Base-by-base conservation (phyloP, 495 filamentous ascomycete genomes). In the Glutinoglossum americanum region DNA sequence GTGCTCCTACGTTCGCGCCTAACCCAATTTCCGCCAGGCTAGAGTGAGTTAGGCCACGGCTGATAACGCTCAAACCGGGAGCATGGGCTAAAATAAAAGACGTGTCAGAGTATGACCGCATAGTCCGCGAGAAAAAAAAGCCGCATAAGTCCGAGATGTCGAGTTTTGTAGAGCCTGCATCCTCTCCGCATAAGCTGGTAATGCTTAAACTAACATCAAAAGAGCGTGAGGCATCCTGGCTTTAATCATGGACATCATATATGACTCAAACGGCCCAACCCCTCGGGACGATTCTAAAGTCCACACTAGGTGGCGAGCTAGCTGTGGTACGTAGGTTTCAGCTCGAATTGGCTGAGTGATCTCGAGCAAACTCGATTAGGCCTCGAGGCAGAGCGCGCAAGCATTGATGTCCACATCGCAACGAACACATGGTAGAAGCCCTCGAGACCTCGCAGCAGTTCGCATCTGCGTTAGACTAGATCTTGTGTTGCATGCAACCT, bases 171-270 rank as follows among this genome's bases (percentile, higher is more conserved):
- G n/a, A 53, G 49, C 17, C 30, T 27, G 49, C 49, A 32, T 28
- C 25, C 49, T 53, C 49, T 53, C 19, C 26, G 47, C 47, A 51
- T 51, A 25, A 51, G n/a, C n/a, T n/a, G 6, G 47, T n/a, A 23
- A 49, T 49, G 49, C 49, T 53, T 53, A 53, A 53, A 53, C 49
- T 30, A 28, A 53, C 49, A 27, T 53, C 49, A 28, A 27, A 28
- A 10, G 25, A 32, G 49, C n/a, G 25, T 23, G 5, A 51, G 47
- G 21, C 6, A 30, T 19, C 15, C 49, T 10, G 21, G 21, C 41
- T 45, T n/a, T 23, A 45, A 45, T 21, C n/a, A 10, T 45, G 41
- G 21, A 45, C 28, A 32, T 8, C 28, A 27, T 53, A 53, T 10
- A 53, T 17, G 49, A 53, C 13, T 53, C 9, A 17, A 19, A 53